These are phyloP conservation scores for Inga laurina DNA, from an alignment of 306 rosid species.

Conservation along the genomic window DNA sequence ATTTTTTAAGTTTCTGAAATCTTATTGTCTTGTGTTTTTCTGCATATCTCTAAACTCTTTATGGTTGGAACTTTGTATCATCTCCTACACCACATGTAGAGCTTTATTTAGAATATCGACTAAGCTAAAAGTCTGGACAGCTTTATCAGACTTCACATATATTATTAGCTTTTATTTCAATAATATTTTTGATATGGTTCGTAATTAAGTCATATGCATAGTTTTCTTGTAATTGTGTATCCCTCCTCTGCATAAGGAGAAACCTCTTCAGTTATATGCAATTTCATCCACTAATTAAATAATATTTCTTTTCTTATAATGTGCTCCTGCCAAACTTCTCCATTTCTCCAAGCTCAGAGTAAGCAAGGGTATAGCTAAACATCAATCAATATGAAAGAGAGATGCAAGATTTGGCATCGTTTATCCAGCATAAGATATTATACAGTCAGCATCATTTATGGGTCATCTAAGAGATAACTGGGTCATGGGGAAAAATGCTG, in stretches of 20 bases:
- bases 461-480: too few relatives aligned
- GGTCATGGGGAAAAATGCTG: too few relatives aligned
- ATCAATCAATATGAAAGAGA: background rate
- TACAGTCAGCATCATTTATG: background rate
- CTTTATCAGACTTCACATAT: background rate
- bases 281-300: background rate
- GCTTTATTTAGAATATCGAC: background rate
- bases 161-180: background rate
- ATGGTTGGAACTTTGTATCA: background rate
- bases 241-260: background rate
- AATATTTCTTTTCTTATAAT: background rate
- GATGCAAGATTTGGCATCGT: background rate
- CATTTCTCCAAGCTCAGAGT: background rate
- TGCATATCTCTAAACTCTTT: background rate
- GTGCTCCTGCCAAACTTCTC: background rate
- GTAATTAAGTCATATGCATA: background rate
- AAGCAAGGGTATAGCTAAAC: background rate
- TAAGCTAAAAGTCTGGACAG: background rate
- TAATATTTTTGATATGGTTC: background rate
- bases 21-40: background rate
- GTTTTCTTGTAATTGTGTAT: background rate
- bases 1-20: background rate
- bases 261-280: background rate
- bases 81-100: background rate
- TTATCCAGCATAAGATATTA: background rate